Evolutionary conservation across 331 rosid genomes (phyloP).

Genomic region (Spiraea crenata): DNA sequence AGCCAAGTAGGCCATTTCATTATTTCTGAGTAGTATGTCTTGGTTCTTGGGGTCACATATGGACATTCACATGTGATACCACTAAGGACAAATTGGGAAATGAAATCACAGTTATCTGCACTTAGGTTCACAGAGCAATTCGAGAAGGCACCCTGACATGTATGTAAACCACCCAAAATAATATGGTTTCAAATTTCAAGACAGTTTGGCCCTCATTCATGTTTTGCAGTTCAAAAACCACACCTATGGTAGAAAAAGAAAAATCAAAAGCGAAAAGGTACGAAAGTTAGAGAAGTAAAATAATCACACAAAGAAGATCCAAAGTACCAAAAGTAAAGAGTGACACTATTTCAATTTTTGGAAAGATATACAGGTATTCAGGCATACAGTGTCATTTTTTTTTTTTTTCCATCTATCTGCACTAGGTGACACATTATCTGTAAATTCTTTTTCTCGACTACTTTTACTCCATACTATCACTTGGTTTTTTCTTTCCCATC

Average conservation of each 20-base stretch:
- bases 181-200: slow-evolving; percentile 2
- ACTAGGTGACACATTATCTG: no score
- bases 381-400: not conserved
- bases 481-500: slow-evolving; percentile 1
- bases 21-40: slow-evolving; percentile 1
- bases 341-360: not conserved
- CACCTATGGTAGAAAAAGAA: slow-evolving; percentile 27
- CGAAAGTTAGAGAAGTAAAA: slow-evolving; percentile 23
- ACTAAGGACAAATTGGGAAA: slow-evolving; percentile 52
- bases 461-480: not conserved
- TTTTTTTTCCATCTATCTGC: no score
- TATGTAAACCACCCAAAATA: slow-evolving; percentile 24
- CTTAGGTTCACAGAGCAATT: slow-evolving; percentile 15
- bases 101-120: slow-evolving; percentile 25
- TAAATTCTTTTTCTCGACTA: not conserved
- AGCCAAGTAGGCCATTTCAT: not conserved
- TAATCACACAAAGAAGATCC: slow-evolving; percentile 36
- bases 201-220: slow-evolving; percentile 37
- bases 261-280: slow-evolving; percentile 22
- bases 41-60: slow-evolving; percentile 31
- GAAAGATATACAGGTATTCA: no score
- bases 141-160: slow-evolving; percentile 33
- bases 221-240: slow-evolving; percentile 44
- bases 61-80: slow-evolving; percentile 62
- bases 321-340: slow-evolving; percentile 22